Percentiles rank a stretch among this genome's conserved stretches.
Evolutionary conservation across 163 green algal genomes (phyloP).

Genomic region (Botryococcus braunii): DNA sequence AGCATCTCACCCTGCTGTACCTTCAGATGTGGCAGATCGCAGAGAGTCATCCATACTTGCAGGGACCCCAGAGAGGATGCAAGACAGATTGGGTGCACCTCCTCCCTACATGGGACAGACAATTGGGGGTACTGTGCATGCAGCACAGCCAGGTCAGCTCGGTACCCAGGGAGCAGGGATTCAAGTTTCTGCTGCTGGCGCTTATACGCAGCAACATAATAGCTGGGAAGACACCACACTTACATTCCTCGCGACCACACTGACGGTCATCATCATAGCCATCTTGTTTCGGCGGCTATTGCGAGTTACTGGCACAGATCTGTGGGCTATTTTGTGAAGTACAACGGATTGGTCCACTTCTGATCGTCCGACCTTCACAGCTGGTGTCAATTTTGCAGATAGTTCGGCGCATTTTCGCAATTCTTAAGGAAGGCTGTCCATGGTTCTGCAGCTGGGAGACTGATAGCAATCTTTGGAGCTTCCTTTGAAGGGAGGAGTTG

Average conservation of each 20-base stretch:
- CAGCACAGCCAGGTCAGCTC: background rate
- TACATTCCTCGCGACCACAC: conserved; percentile 32
- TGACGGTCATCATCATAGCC: conserved; percentile 30
- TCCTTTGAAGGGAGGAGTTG: no score
- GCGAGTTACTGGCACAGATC: background rate
- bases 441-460: no score
- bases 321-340: background rate
- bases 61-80: background rate
- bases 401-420: no score
- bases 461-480: no score
- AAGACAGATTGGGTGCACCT: background rate
- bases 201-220: no score
- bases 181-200: background rate
- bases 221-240: conserved; percentile 37
- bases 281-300: conserved; percentile 27
- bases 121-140: background rate
- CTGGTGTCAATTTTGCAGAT: no score
- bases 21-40: background rate
- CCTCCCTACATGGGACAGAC: background rate
- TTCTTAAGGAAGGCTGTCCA: no score
- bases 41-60: background rate
- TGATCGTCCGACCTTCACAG: no score
- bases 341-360: no score
- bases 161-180: background rate
- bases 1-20: no score